Base-by-base conservation (phyloP, 352 stramenopile genomes). In the Globisporangium emineosum region DNA sequence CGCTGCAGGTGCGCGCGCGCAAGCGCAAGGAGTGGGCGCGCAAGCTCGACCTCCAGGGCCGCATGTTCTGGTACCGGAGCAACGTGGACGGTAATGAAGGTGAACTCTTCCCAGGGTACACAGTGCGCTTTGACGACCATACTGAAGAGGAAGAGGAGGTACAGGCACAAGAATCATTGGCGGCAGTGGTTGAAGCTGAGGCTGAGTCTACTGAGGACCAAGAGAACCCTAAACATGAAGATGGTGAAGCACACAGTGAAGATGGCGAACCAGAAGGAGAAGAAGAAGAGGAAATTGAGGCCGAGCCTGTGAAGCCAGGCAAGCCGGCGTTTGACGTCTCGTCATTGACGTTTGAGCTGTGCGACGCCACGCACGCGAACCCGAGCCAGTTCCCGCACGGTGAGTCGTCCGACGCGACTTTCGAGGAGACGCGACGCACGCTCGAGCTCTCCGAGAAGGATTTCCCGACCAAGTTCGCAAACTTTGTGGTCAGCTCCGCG, bases 401-500 rank as follows among this genome's bases (percentile, higher is more conserved):
- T 19, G 8, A 53, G n/a, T 40, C 47, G 21, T 33, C 56, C 47
- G 30, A 37, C 25, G 25, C 27, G 45, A 57, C 21, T 19, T 47
- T 47, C 6, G 47, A 57, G 8, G 40, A 7, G 62, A 68, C 1
- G 65, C 71, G 4, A 71, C 71, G 5, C 70, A 76, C 32, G 77
- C 58, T 88, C 10, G 60, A 65, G 19, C 71, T 81, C 53, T 67
- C 75, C 1, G 40, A 56, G 27, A 81, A 67, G 50, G 81, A 91
- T 62, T 93, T 91, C 43, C 81, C 83, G 21, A 81, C 77, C 47
- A 90, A 91, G 60, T 90, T 85, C 45, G 80, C 84, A 0, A 76
- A 93, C 53, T 93, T 93, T 68, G 81, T 93, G 5, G 79, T 90
- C 8, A 78, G 57, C n/a, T 88, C 81, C 1, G 73, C 84, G 23